Conservation (phyloP, 345 rosid genomes). For the Citrus maxima region DNA sequence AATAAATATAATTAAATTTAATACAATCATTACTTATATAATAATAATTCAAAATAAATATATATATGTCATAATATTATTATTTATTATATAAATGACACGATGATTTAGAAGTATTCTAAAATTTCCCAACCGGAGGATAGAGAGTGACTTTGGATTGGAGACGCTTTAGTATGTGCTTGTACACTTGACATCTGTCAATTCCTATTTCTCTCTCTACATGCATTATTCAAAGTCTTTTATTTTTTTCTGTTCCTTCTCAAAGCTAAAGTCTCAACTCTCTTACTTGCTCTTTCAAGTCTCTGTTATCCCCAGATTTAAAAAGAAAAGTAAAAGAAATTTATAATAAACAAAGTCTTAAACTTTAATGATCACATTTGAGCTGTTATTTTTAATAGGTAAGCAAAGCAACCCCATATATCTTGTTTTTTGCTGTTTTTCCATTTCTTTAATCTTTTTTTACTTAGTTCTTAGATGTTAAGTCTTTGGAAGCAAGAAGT, state of each 20-base stretch:
- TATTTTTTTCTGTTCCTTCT: neutral
- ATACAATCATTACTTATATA: fast-evolving
- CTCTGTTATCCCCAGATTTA: constrained; percentile 1
- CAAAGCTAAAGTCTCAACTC: neutral
- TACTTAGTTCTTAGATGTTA: constrained; percentile 19
- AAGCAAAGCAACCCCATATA: constrained; percentile 17
- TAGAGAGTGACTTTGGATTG: constrained; percentile 2
- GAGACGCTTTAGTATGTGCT: constrained; percentile 47
- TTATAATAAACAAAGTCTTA: neutral
- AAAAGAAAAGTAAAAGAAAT: neutral
- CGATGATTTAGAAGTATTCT: fast-evolving
- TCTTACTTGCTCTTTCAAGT: constrained; percentile 12
- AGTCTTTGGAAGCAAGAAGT: constrained; percentile 7
- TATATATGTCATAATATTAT: fast-evolving
- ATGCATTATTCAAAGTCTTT: neutral
- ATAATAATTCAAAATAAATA: too few species aligned
- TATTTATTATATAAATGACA: too few species aligned
- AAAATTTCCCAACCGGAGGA: fast-evolving
- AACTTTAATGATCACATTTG: constrained; percentile 14
- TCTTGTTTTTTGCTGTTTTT: constrained; percentile 19
- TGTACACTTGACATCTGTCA: constrained; percentile 45
- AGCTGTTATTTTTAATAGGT: constrained; percentile 27
- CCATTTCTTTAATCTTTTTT: constrained; percentile 3
- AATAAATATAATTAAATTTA: too few species aligned
- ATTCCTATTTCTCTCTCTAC: neutral